phyloP scores from a whole-genome alignment of 345 rosid species.

The Salix caprea region DNA sequence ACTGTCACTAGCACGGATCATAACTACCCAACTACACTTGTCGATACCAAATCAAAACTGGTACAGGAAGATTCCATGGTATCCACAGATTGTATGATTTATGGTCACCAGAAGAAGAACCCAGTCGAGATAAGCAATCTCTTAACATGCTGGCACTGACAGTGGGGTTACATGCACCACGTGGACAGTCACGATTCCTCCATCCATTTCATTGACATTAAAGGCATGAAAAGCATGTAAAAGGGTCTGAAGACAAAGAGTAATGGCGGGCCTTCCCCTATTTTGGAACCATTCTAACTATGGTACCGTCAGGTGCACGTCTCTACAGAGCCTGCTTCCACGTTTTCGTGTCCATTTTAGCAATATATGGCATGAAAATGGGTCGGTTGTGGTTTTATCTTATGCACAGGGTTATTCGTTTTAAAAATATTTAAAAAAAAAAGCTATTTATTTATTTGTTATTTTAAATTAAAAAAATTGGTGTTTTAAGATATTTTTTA shows the following conservation, averaged over 20 bases:
- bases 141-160: neutral
- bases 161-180: neutral
- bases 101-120: neutral
- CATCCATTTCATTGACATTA: neutral
- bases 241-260: neutral
- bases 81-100: neutral
- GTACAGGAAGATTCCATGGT: neutral
- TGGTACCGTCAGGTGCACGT: neutral
- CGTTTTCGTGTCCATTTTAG: too few relatives aligned
- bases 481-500: too few relatives aligned
- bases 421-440: too few relatives aligned
- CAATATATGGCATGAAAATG: too few relatives aligned
- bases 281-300: neutral
- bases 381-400: too few relatives aligned
- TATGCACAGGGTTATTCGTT: too few relatives aligned
- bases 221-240: too few relatives aligned
- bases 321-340: neutral
- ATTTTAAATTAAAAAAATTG: too few relatives aligned
- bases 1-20: neutral
- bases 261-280: neutral
- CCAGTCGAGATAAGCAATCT: neutral
- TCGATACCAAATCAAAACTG: neutral
- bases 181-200: constrained; percentile 1
- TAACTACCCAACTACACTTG: neutral
- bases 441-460: too few relatives aligned